Evolutionary conservation across 306 rosid genomes (phyloP), one percentile per base, ranked within the genome.

Genomic region (Alnus glutinosa): DNA sequence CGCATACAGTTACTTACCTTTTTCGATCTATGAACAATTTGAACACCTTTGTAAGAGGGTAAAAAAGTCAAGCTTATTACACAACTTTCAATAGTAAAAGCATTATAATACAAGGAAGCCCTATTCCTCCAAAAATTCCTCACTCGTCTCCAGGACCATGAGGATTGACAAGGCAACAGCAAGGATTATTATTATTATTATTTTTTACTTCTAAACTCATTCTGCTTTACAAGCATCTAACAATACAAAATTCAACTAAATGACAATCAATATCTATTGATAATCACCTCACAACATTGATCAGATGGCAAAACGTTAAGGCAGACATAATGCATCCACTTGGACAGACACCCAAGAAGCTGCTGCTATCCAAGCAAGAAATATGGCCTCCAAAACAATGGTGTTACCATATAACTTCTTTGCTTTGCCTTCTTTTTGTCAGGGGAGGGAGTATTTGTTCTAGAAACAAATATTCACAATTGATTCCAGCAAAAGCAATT

Each of bases 201-300:
- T 23, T 23, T 23, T 23, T 23, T 23, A 23, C 28, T 23, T 23
- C 28, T 48, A 49, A 9, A 49, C 59, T 77, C 50, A 9, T 49
- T 51, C 75, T 52, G 49, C 72, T 67, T 74, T 69, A 72, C 78
- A 69, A 62, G 46, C 39, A 78, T 77, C 42, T 61, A 74, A 74
- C 5, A 74, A 70, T 55, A 55, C 39, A 23, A 44, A 8, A 42
- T 69, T 77, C 39, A 34, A 13, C 76, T 75, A 75, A 66, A 70
- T 44, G 68, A 68, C 48, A 68, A 73, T 63, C 46, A 70, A 30
- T 23, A 57, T 75, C 58, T 70, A 75, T 44, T 75, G 66, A 62
- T 79, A 39, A 55, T 39, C 55, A 74, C 51, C 68, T 74, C 79
- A 86, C 89, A 86, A 51, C 73, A 75, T 42, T 11, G 81, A 73